A percentile compares a stretch with the other conserved stretches of the same genome.
These are phyloP conservation scores for Zhuliangozyma parablackwelliae DNA, from an alignment of 1,139 yeast species.

Conservation along the genomic window DNA sequence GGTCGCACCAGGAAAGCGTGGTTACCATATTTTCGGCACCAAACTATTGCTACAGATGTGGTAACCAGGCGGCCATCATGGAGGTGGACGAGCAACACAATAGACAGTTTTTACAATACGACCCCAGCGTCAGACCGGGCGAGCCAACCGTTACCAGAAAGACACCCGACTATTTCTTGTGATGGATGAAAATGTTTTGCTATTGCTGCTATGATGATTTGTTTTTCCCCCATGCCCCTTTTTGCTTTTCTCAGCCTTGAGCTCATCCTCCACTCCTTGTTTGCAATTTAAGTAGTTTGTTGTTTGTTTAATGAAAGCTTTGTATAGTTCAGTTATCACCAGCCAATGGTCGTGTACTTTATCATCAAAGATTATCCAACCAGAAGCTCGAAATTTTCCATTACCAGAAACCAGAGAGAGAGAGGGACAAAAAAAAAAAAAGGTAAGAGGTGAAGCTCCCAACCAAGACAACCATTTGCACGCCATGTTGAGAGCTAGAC, in stretches of 20 bases:
- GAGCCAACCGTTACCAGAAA: constrained; percentile 93
- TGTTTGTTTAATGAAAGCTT: no score
- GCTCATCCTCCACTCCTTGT: no score
- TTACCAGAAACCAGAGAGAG: background rate
- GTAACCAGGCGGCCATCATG: constrained; percentile 98
- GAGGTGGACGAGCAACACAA: constrained; percentile 92
- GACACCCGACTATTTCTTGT: constrained; percentile 91
- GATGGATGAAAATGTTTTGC: constrained; percentile 7
- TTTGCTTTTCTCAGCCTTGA: no score
- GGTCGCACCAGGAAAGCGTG: constrained; percentile 82
- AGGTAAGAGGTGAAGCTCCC: no score
- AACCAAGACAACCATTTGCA: background rate
- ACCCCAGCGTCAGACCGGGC: constrained; percentile 92
- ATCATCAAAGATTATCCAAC: constrained; percentile 3
- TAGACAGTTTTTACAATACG: constrained; percentile 88
- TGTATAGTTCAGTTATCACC: no score
- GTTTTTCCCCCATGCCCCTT: no score
- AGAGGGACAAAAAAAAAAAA: constrained; percentile 1
- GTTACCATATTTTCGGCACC: constrained; percentile 99
- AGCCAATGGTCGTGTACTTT: no score
- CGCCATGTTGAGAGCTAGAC: constrained; percentile 25
- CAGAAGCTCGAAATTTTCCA: constrained; percentile 5
- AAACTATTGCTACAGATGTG: constrained; percentile 94
- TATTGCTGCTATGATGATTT: no score
- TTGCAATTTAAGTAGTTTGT: no score